Conservation (phyloP, 495 filamentous ascomycete species). For the Xylaria telfairii region DNA sequence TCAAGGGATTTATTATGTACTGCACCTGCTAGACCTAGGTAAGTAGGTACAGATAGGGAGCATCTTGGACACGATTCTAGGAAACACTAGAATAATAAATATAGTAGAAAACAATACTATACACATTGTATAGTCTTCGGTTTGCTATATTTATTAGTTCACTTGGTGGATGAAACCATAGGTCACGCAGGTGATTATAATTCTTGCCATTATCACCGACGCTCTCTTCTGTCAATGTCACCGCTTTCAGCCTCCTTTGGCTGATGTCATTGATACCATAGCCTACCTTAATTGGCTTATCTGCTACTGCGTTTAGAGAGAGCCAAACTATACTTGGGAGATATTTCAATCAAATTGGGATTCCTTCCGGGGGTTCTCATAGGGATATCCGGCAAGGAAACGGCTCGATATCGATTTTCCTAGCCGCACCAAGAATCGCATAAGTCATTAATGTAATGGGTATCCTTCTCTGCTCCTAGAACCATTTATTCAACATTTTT, state of each 20-base stretch:
- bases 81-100: too few relatives aligned
- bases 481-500: conserved; percentile 29
- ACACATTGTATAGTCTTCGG: not conserved
- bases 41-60: not conserved
- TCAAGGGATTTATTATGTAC: not conserved
- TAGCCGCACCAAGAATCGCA: not conserved
- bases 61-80: not conserved
- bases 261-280: not conserved
- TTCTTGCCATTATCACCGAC: not conserved
- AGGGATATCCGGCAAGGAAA: not conserved
- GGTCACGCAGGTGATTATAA: not conserved
- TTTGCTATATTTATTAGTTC: not conserved
- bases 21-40: not conserved
- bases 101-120: not conserved
- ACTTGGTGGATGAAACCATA: not conserved
- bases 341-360: not conserved
- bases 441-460: conserved; percentile 26
- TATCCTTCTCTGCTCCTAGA: conserved; percentile 31
- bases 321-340: not conserved
- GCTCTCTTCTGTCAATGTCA: not conserved
- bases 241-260: not conserved
- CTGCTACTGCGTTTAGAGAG: not conserved
- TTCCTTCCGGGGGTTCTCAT: not conserved
- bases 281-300: not conserved
- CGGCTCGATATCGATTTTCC: not conserved